These are phyloP conservation scores for Blastobotrys mokoenaii DNA, from an alignment of 805 yeast species.

Conservation along the genomic window DNA sequence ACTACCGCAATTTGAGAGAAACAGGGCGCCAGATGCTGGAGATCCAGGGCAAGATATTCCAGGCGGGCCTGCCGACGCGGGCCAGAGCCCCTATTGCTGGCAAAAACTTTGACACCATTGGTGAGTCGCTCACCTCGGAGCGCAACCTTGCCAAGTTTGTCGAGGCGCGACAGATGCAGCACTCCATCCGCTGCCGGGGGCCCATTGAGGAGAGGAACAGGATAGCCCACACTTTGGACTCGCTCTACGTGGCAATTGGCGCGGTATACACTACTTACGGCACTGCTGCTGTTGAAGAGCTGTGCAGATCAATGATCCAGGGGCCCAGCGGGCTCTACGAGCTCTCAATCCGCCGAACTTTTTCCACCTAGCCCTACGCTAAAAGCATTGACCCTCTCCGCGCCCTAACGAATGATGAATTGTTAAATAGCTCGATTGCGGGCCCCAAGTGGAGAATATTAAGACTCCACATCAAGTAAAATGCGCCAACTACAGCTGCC, in stretches of 20 bases:
- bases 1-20: background rate
- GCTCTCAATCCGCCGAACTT: too few relatives aligned
- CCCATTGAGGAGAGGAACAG: background rate
- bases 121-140: background rate
- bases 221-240: background rate
- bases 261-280: slow-evolving; percentile 1
- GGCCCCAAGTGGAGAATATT: too few relatives aligned
- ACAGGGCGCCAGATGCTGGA: background rate
- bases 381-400: too few relatives aligned
- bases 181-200: background rate
- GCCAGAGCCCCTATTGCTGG: background rate
- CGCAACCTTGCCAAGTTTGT: background rate
- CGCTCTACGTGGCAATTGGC: background rate
- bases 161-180: background rate
- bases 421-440: too few relatives aligned
- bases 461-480: too few relatives aligned
- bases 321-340: too few relatives aligned
- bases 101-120: background rate
- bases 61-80: background rate
- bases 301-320: too few relatives aligned
- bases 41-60: background rate
- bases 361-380: too few relatives aligned
- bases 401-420: too few relatives aligned
- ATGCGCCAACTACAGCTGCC: too few relatives aligned
- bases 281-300: background rate